Evolutionary conservation across 2,329 filamentous ascomycete species (phyloP), one percentile per base, ranked within the genome.

Genomic region (Trematosphaeria pertusa): DNA sequence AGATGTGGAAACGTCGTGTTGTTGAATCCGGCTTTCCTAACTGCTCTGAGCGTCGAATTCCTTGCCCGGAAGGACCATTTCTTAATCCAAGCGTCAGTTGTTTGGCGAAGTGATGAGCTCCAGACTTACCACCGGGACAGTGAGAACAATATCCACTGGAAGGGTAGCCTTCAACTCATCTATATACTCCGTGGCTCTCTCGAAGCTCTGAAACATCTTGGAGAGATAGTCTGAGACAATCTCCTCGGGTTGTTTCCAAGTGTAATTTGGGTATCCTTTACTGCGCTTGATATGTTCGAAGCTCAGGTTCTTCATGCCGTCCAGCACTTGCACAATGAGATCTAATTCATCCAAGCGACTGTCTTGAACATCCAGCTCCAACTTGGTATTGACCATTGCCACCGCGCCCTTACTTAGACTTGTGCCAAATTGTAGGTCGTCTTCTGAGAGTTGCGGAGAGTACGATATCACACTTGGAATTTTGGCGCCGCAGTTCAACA

Each of bases 381-480:
- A 47, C 32, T 69, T 69, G 1, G 64, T 69, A 37, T 68, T 57
- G 2, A 67, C 52, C 62, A 67, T 67, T 3, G 63, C 46, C 1
- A 65, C 50, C 1, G 61, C 52, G 12, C 59, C 36, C 9, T 45
- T 41, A 28, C 57, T 61, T 5, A 66, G 21, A 43, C 50, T 52
- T 18, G 42, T 37, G 2, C 61, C 64, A 58, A 57, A 67, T 52
- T 67, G 58, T 26, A 54, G 54, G 15, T 59, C 54, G 11, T 18
- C 37, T 10, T 43, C 40, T 22, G 37, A 45, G 2, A 32, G 33
- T 2, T 33, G 24, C 24, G 24, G 24, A 1, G 65, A 59, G 42
- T 68, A 68, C 3, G 65, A 65, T n/a, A 59, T 60, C 4, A 65
- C 59, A 36, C 59, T 64, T 2, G 64, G 64, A 9, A 69, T 50